Evolutionary conservation across 192 early-diverging fungal genomes (phyloP).

Genomic region (Backusella tuberculispora): DNA sequence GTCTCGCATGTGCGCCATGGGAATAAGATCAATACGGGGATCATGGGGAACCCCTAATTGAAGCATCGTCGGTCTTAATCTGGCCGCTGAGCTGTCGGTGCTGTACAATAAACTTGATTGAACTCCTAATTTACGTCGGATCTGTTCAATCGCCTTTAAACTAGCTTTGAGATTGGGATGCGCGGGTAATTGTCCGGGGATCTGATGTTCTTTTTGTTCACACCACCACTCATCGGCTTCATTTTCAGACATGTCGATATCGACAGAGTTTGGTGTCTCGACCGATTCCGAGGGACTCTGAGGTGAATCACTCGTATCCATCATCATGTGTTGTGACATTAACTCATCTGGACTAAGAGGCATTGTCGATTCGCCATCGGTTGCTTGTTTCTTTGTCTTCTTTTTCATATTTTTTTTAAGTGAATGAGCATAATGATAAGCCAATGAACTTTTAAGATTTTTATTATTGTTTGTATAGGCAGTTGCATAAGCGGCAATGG

Average conservation of each 20-base stretch:
- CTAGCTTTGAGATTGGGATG: background rate
- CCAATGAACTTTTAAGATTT: slow-evolving; percentile 17
- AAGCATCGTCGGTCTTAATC: slow-evolving; percentile 26
- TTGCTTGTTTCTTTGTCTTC: background rate
- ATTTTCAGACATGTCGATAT: background rate
- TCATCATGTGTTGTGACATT: too few species aligned
- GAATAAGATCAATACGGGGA: slow-evolving; percentile 41
- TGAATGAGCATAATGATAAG: slow-evolving; percentile 12
- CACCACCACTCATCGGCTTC: background rate
- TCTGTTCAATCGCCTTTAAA: slow-evolving; percentile 36
- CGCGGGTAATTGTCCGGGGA: background rate
- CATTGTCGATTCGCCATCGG: background rate
- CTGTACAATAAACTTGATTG: background rate
- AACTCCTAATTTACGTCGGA: slow-evolving; percentile 29
- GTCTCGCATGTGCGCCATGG: slow-evolving; percentile 42
- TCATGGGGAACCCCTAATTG: slow-evolving; percentile 39
- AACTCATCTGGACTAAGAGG: background rate
- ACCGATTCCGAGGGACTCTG: too few species aligned
- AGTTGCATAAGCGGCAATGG: slow-evolving; percentile 30
- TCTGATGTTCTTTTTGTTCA: background rate
- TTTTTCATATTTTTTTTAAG: background rate
- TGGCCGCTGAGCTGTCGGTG: slow-evolving; percentile 14
- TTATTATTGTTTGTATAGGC: slow-evolving; percentile 30
- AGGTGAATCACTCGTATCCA: too few species aligned
- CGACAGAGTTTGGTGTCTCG: background rate